A percentile compares a stretch with the other conserved stretches of the same genome.
Evolutionary conservation across 2,329 filamentous ascomycete genomes (phyloP).

Genomic region (Hortaea sp.): DNA sequence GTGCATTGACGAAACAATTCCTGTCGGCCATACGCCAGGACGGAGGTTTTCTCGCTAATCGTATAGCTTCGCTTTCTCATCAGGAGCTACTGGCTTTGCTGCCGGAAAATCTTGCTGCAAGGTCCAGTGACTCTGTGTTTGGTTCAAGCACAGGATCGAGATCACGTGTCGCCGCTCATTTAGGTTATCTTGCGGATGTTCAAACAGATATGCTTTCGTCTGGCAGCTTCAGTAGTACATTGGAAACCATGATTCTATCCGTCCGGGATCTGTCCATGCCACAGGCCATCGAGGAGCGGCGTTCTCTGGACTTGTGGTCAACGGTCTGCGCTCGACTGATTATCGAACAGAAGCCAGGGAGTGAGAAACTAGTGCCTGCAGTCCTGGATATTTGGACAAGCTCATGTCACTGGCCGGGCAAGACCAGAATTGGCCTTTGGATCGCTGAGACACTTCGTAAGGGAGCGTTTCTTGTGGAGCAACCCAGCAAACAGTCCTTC

Average conservation of each 20-base stretch:
- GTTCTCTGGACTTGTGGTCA: conserved; percentile 79
- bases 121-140: conserved; percentile 76
- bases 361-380: conserved; percentile 71
- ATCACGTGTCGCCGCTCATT: conserved; percentile 29
- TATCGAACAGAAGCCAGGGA: conserved; percentile 61
- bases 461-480: conserved; percentile 81
- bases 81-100: conserved; percentile 69
- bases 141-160: conserved; percentile 42
- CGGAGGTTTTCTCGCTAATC: conserved; percentile 74
- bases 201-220: conserved; percentile 18
- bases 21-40: conserved; percentile 75
- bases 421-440: conserved; percentile 82
- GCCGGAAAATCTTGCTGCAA: conserved; percentile 66
- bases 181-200: conserved; percentile 18
- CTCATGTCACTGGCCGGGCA: conserved; percentile 82
- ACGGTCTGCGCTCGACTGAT: conserved; percentile 77
- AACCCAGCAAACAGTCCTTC: conserved; percentile 63
- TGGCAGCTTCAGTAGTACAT: conserved; percentile 13
- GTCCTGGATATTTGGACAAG: conserved; percentile 80
- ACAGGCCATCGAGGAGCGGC: conserved; percentile 51
- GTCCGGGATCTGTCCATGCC: conserved; percentile 32
- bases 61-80: conserved; percentile 65
- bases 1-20: conserved; percentile 68
- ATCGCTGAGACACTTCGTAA: conserved; percentile 91
- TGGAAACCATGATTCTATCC: conserved; percentile 25